Conservation (phyloP, 257 asterid genomes). For the Rehmannia glutinosa region DNA sequence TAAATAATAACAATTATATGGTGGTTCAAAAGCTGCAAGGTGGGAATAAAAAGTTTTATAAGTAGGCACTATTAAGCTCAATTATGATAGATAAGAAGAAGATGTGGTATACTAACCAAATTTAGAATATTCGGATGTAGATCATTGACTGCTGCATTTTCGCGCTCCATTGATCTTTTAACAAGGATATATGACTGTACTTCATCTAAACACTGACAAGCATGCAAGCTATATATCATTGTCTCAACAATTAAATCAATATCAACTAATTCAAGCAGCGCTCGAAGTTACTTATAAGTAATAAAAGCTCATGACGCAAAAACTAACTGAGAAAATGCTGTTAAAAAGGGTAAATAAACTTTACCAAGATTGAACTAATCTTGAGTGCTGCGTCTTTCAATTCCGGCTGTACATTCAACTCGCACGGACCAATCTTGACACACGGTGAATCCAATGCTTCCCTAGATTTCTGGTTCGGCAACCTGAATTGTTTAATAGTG, state of each 20-base stretch:
- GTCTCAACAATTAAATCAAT: slow-evolving; percentile 11
- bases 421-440: slow-evolving; percentile 59
- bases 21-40: background rate
- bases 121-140: slow-evolving; percentile 39
- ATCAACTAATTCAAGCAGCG: background rate
- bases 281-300: background rate
- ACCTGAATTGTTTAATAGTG: slow-evolving; percentile 50
- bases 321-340: background rate
- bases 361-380: slow-evolving; percentile 73
- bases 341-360: background rate
- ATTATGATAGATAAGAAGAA: slow-evolving; percentile 5
- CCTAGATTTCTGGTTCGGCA: slow-evolving; percentile 65
- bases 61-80: background rate
- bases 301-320: background rate
- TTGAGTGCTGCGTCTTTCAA: slow-evolving; percentile 62
- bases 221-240: slow-evolving; percentile 12
- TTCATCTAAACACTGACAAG: slow-evolving; percentile 79
- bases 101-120: slow-evolving; percentile 46
- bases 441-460: slow-evolving; percentile 64
- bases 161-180: slow-evolving; percentile 52
- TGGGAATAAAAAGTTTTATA: background rate
- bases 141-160: slow-evolving; percentile 25
- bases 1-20: background rate
- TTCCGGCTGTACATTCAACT: slow-evolving; percentile 48
- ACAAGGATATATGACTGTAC: slow-evolving; percentile 87